These are phyloP conservation scores for Fragilariopsis cylindrus DNA, from an alignment of 108 stramenopile genomes.

Conservation along the genomic window DNA sequence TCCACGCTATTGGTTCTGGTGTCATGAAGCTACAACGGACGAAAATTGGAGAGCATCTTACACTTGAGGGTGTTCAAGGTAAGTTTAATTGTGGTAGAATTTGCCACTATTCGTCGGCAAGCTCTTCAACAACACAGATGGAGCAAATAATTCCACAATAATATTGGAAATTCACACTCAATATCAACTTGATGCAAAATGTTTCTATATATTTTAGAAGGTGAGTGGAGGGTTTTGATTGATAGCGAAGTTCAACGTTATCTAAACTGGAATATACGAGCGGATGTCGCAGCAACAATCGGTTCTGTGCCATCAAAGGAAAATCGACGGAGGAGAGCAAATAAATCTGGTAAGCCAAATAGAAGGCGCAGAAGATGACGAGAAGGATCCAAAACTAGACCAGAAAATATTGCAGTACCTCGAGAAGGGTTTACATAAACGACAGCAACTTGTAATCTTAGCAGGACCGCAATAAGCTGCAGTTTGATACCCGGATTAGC, in stretches of 20 bases:
- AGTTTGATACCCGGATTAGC: too few species aligned
- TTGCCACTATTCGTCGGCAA: too few species aligned
- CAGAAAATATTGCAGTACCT: too few species aligned
- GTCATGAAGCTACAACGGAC: slow-evolving; percentile 64
- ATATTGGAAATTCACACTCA: background rate
- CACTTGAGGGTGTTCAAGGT: slow-evolving; percentile 27
- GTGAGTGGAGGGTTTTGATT: slow-evolving; percentile 58
- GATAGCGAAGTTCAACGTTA: slow-evolving; percentile 43
- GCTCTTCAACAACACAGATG: too few species aligned
- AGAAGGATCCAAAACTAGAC: too few species aligned
- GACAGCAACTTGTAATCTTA: too few species aligned
- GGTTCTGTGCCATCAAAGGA: background rate
- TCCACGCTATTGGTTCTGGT: slow-evolving; percentile 70
- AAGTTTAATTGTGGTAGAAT: background rate
- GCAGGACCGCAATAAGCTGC: too few species aligned
- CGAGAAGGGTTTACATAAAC: too few species aligned
- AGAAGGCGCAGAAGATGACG: too few species aligned
- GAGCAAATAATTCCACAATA: too few species aligned
- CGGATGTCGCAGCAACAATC: background rate
- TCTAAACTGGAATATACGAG: slow-evolving; percentile 41
- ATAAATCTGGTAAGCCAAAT: too few species aligned
- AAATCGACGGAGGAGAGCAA: background rate
- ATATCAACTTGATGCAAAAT: slow-evolving; percentile 5
- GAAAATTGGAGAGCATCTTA: slow-evolving; percentile 42
- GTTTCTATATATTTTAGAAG: slow-evolving; percentile 20